A percentile compares a stretch with the other conserved stretches of the same genome.
phyloP scores from a whole-genome alignment of 2,329 filamentous ascomycete species.

The Xylaria sp. region DNA sequence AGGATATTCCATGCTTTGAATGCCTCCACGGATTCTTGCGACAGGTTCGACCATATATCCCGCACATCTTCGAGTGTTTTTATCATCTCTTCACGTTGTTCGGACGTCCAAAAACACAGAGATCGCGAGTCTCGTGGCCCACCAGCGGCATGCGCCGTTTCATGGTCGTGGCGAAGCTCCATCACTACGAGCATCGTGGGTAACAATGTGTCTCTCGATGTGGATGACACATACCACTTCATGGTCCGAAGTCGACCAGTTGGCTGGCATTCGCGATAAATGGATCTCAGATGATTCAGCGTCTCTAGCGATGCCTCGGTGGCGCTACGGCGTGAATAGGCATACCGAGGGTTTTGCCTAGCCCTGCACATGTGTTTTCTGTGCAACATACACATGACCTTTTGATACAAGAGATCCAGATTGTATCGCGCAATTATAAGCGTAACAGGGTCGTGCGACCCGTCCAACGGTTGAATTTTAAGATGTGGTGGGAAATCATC shows the following conservation, averaged over 20 bases:
- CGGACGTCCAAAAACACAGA: conserved; percentile 65
- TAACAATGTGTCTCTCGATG: conserved; percentile 85
- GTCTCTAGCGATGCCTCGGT: conserved; percentile 88
- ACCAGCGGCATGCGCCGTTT: conserved; percentile 57
- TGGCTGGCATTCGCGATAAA: conserved; percentile 78
- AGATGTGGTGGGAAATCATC: conserved; percentile 82
- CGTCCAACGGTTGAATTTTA: conserved; percentile 77
- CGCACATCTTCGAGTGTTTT: conserved; percentile 75
- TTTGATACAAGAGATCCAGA: conserved; percentile 86
- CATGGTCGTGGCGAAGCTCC: conserved; percentile 78
- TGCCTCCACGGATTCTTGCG: conserved; percentile 85
- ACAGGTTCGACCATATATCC: conserved; percentile 81
- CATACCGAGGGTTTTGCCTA: conserved; percentile 80
- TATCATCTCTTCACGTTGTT: conserved; percentile 79
- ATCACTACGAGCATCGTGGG: conserved; percentile 86
- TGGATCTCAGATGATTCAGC: conserved; percentile 77
- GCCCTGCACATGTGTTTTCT: conserved; percentile 85
- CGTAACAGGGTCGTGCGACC: conserved; percentile 81
- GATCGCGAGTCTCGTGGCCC: conserved; percentile 55
- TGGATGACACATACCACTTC: conserved; percentile 81
- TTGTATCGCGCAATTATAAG: conserved; percentile 87
- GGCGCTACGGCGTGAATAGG: conserved; percentile 83
- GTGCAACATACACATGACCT: conserved; percentile 89
- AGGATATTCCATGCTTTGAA: conserved; percentile 85
- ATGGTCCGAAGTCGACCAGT: conserved; percentile 77